A percentile compares a stretch with the other conserved stretches of the same genome.
These are phyloP conservation scores for Yarrowia deformans DNA, from an alignment of 805 yeast genomes.

Conservation along the genomic window DNA sequence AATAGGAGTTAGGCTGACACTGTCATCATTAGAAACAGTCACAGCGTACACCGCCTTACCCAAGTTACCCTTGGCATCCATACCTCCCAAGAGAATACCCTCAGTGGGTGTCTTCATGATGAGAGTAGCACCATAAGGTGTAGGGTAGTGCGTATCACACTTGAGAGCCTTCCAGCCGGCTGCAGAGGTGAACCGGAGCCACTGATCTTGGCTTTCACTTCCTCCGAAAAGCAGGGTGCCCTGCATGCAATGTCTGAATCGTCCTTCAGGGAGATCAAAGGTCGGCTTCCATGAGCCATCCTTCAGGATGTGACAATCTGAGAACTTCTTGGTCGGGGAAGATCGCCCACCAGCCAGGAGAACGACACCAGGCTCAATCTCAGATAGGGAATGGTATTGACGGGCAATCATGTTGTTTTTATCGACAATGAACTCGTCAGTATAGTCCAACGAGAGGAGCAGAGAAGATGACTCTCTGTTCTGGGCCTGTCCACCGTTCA, in stretches of 20 bases:
- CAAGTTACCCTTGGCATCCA: constrained; percentile 30
- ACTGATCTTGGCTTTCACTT: constrained; percentile 19
- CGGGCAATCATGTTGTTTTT: constrained; percentile 52
- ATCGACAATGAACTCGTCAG: constrained; percentile 13
- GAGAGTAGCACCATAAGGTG: constrained; percentile 15
- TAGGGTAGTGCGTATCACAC: neutral
- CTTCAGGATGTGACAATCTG: constrained; percentile 56
- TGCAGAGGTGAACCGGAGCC: constrained; percentile 6
- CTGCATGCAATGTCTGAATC: constrained; percentile 24
- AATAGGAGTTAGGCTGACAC: neutral
- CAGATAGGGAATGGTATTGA: constrained; percentile 64
- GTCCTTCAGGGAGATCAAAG: constrained; percentile 51
- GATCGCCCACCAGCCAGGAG: constrained; percentile 72
- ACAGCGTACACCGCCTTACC: constrained; percentile 22
- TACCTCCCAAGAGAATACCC: constrained; percentile 27
- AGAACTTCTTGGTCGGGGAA: constrained; percentile 59
- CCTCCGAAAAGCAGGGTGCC: constrained; percentile 28
- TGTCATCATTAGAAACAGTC: neutral
- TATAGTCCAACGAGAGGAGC: constrained; percentile 34
- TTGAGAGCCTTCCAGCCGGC: constrained; percentile 27
- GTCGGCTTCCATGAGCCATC: constrained; percentile 54
- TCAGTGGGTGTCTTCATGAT: constrained; percentile 32
- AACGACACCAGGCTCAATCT: constrained; percentile 47
- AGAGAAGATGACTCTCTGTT: constrained; percentile 42
- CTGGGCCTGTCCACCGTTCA: constrained; percentile 52